These are phyloP conservation scores for Ogataea paraovalis DNA, from an alignment of 805 yeast genomes.

Conservation along the genomic window DNA sequence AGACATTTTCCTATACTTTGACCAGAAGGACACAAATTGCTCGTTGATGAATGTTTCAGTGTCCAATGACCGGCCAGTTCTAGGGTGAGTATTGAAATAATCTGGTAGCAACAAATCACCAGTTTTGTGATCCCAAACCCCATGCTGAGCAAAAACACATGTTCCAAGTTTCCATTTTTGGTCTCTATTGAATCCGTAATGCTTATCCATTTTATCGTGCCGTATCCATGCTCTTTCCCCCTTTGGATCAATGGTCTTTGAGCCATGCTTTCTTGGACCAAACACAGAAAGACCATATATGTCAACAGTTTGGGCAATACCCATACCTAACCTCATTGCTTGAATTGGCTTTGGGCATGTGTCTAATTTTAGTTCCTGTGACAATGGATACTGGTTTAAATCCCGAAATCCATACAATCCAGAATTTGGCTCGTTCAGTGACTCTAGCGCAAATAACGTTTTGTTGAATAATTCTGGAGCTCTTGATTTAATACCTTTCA, in stretches of 20 bases:
- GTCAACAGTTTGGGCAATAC: conserved; percentile 64
- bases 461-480: conserved; percentile 44
- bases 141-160: conserved; percentile 79
- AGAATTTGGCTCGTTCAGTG: conserved; percentile 78
- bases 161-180: conserved; percentile 64
- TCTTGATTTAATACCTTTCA: conserved; percentile 35
- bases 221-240: conserved; percentile 70
- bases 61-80: conserved; percentile 38
- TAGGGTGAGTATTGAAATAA: conserved; percentile 45
- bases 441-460: conserved; percentile 73
- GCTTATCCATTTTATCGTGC: conserved; percentile 48
- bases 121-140: conserved; percentile 60
- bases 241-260: conserved; percentile 55
- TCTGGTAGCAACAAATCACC: conserved; percentile 42
- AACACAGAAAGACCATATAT: conserved; percentile 64
- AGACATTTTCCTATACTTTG: conserved; percentile 43
- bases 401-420: conserved; percentile 68
- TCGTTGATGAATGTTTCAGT: conserved; percentile 57
- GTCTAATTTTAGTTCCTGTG: conserved; percentile 67
- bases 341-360: conserved; percentile 82
- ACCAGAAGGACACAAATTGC: conserved; percentile 62
- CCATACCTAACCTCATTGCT: conserved; percentile 73
- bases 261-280: conserved; percentile 70
- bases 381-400: conserved; percentile 50
- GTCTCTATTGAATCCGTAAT: conserved; percentile 68